Percentiles rank a stretch among this genome's conserved stretches.
Evolutionary conservation across 495 filamentous ascomycete genomes (phyloP).

Genomic region (Entonaema liquescens): DNA sequence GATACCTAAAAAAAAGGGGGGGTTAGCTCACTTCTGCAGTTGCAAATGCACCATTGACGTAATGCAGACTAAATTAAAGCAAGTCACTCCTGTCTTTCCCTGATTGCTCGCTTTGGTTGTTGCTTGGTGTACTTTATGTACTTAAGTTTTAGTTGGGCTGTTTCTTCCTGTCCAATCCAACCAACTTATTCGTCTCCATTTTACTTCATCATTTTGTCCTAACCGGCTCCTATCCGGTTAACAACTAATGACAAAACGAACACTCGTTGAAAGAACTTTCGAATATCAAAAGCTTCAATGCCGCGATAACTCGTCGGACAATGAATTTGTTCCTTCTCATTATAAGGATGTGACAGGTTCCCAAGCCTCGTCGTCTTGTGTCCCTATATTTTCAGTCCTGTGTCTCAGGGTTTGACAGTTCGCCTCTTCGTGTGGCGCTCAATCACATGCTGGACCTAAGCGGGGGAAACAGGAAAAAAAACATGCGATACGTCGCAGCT

Average conservation of each 20-base stretch:
- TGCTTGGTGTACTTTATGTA: slow-evolving; percentile 9
- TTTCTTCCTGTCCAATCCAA: slow-evolving; percentile 14
- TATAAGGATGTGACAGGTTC: slow-evolving; percentile 4
- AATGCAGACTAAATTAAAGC: slow-evolving; percentile 41
- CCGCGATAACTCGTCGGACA: background rate
- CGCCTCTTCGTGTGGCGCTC: slow-evolving; percentile 2
- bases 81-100: slow-evolving; percentile 10
- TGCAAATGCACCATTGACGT: slow-evolving; percentile 44
- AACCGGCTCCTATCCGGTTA: slow-evolving; percentile 5
- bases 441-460: slow-evolving; percentile 37
- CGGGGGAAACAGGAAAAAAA: slow-evolving; percentile 22
- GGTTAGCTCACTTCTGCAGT: slow-evolving; percentile 37
- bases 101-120: slow-evolving; percentile 16
- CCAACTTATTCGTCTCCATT: slow-evolving; percentile 4
- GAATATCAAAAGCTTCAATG: background rate
- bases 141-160: slow-evolving; percentile 23
- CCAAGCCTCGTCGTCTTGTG: background rate
- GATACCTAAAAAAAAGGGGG: slow-evolving; percentile 29
- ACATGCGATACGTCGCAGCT: slow-evolving; percentile 23
- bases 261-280: background rate
- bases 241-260: slow-evolving; percentile 11
- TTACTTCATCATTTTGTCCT: slow-evolving; percentile 24
- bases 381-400: too few species aligned
- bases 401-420: background rate
- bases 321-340: background rate